Percentiles rank a stretch among this genome's conserved stretches.
These are phyloP conservation scores for Penicillium palitans DNA, from an alignment of 2,329 filamentous ascomycete species.

Conservation along the genomic window DNA sequence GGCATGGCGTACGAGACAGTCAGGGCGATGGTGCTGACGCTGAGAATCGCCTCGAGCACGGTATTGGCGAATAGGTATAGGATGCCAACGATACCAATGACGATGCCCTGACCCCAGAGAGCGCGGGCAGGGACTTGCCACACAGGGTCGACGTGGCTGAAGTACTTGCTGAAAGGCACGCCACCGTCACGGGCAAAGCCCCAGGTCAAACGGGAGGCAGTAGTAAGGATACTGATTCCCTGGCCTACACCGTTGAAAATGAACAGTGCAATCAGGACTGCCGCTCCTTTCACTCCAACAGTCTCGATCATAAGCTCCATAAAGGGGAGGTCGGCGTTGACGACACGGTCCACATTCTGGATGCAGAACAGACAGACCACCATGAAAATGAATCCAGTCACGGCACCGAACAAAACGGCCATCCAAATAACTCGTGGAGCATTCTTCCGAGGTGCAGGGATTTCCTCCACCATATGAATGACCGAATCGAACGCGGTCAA, in stretches of 20 bases:
- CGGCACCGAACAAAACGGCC: conserved; percentile 52
- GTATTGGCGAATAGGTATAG: conserved; percentile 58
- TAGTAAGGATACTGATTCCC: conserved; percentile 54
- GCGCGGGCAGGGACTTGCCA: conserved; percentile 57
- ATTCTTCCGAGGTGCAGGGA: conserved; percentile 54
- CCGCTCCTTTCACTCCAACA: conserved; percentile 45
- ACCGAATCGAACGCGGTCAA: conserved; percentile 60
- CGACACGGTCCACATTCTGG: conserved; percentile 46
- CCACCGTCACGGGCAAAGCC: conserved; percentile 58
- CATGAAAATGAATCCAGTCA: conserved; percentile 55
- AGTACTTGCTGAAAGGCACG: conserved; percentile 48
- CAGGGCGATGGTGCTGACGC: conserved; percentile 58
- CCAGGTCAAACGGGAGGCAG: conserved; percentile 55
- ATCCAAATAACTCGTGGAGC: conserved; percentile 56
- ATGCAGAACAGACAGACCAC: conserved; percentile 55
- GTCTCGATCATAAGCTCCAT: conserved; percentile 50
- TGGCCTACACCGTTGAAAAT: conserved; percentile 59
- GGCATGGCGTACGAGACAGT: conserved; percentile 56
- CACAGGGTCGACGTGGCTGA: conserved; percentile 46
- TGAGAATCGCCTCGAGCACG: conserved; percentile 55
- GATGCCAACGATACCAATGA: conserved; percentile 53
- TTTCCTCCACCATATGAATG: conserved; percentile 61
- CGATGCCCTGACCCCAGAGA: conserved; percentile 53
- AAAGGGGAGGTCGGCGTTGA: conserved; percentile 50
- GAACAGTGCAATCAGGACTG: conserved; percentile 55